These are phyloP conservation scores for Dictyostelium firmibasis DNA, from an alignment of 78 protist species.

Conservation along the genomic window DNA sequence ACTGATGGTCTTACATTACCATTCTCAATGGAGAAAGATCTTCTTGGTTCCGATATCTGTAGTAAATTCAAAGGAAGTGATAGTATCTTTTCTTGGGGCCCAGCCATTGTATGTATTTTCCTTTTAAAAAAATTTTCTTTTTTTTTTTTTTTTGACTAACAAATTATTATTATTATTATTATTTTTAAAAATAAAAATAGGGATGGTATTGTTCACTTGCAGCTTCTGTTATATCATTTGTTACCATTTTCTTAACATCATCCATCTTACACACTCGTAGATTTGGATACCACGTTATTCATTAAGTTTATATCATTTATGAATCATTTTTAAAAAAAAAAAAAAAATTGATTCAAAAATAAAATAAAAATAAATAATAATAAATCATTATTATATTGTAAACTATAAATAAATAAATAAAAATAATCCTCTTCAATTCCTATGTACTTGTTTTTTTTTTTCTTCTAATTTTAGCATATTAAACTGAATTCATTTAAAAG, in stretches of 20 bases:
- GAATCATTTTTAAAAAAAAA: background rate
- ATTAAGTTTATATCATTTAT: background rate
- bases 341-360: background rate
- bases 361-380: background rate
- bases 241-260: background rate
- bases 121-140: no score
- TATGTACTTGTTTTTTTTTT: no score
- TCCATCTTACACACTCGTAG: conserved; percentile 13
- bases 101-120: background rate
- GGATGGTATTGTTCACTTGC: conserved; percentile 43
- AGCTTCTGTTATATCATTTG: background rate
- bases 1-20: background rate
- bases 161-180: no score
- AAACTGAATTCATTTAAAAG: no score
- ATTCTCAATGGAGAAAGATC: background rate
- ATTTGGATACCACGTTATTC: conserved; percentile 47
- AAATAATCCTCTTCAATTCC: no score
- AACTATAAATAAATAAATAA: background rate
- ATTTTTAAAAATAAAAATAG: no score
- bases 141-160: no score
- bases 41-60: background rate
- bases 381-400: background rate
- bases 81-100: conserved; percentile 8
- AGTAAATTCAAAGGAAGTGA: conserved; percentile 17
- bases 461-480: no score